Conservation (phyloP, 2,329 filamentous ascomycete genomes). For the Aspergillus awamori region DNA sequence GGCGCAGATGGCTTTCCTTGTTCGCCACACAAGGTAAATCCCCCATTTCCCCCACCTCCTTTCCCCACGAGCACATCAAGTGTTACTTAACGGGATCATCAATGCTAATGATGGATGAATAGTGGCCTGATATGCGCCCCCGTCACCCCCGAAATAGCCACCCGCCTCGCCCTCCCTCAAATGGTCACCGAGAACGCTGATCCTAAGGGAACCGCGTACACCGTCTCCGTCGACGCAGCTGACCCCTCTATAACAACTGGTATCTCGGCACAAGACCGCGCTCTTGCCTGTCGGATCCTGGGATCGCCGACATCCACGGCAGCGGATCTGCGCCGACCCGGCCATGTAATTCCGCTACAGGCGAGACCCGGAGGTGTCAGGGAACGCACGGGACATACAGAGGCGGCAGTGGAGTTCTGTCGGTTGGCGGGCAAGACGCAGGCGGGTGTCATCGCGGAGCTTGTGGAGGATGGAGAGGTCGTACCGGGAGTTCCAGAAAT, state of each 20-base stretch:
- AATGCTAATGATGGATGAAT: background rate
- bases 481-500: constrained; percentile 69
- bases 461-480: constrained; percentile 82
- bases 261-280: constrained; percentile 85
- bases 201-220: constrained; percentile 89
- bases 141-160: constrained; percentile 69
- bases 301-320: constrained; percentile 65
- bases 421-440: constrained; percentile 74
- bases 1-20: constrained; percentile 92
- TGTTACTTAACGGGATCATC: constrained; percentile 3
- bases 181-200: constrained; percentile 85
- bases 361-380: constrained; percentile 79
- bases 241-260: constrained; percentile 78
- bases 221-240: constrained; percentile 80
- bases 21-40: constrained; percentile 72
- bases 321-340: constrained; percentile 74
- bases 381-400: constrained; percentile 82
- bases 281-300: constrained; percentile 76
- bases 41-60: background rate
- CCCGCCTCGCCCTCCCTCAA: constrained; percentile 75
- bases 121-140: constrained; percentile 91
- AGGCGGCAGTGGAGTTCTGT: constrained; percentile 91
- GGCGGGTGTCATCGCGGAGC: constrained; percentile 84
- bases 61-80: background rate
- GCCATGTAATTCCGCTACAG: constrained; percentile 85